Evolutionary conservation across 1,284 basidiomycete species (phyloP), one percentile per base, ranked within the genome.

Genomic region (Sanghuangporus weigelae): DNA sequence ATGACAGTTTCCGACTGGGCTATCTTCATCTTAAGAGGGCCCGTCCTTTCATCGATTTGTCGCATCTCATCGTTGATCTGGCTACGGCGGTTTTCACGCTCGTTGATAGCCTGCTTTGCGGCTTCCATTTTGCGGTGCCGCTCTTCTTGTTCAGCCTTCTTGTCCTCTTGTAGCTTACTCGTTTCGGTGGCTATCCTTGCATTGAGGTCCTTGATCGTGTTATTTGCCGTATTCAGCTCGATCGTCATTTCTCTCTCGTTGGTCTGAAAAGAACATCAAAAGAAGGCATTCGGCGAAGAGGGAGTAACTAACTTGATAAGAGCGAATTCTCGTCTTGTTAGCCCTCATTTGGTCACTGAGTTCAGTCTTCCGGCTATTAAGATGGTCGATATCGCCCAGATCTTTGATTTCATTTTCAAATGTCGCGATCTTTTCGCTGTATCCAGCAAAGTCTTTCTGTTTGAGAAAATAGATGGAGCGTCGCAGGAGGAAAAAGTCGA

Each of bases 81-180:
- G 12, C 71, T 69, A 50, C 80, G 67, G 0, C 73, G 68, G 8
- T 38, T 44, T 40, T 67, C 64, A 26, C 68, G 26, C 35, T 68
- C 73, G 0, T 82, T 77, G 26, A 89, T 76, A 69, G 81, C 78
- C 35, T 74, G 73, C 51, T 80, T 78, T 2, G 77, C 78, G 19
- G 62, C 66, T n/a, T 68, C 49, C 26, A 69, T 36, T 38, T 63
- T 59, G 2, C 58, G 51, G n/a, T 67, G 63, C 1, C 61, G 53
- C 66, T 84, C 82, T 54, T 89, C 83, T 21, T 82, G 84, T 69
- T 85, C 86, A 10, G 77, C 81, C 67, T 89, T 84, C 2, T 82
- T 83, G 66, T 84, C 79, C 5, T 77, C 76, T 58, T 82, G 84
- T 69, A 86, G 74, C 42, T 84, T 84, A 44, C 74, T 74, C 21